Evolutionary conservation across 495 filamentous ascomycete genomes (phyloP).

Genomic region (Trichoderma asperelloides): DNA sequence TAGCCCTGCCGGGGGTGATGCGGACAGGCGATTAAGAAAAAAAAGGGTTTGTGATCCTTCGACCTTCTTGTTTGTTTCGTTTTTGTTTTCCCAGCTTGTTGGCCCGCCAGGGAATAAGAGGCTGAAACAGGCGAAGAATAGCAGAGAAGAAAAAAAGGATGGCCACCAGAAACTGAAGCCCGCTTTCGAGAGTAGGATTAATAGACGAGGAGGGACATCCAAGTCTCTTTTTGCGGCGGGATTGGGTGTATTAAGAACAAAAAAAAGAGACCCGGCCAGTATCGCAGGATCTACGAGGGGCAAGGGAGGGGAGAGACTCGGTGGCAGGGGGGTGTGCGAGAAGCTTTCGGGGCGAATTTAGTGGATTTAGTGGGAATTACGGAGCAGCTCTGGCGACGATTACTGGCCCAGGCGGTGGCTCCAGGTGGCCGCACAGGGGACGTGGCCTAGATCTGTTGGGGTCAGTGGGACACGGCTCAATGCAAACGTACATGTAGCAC

Average conservation of each 20-base stretch:
- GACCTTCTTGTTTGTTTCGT: not conserved
- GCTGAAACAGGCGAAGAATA: slow-evolving; percentile 1
- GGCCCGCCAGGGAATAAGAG: slow-evolving; percentile 1
- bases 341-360: not conserved
- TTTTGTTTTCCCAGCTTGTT: slow-evolving; percentile 5
- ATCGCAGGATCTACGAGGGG: slow-evolving; percentile 5
- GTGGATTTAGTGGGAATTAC: not conserved
- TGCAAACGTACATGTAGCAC: not conserved
- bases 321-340: not conserved
- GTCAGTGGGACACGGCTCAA: not conserved
- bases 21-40: not conserved
- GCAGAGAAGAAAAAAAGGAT: not conserved
- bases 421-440: not conserved
- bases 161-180: not conserved
- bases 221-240: not conserved
- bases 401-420: not conserved
- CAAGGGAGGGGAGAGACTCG: not conserved
- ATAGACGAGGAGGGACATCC: not conserved
- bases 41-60: not conserved
- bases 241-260: not conserved
- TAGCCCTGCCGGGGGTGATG: not conserved
- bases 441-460: not conserved
- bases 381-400: not conserved
- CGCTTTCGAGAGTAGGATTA: not conserved
- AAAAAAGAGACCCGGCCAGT: too few relatives aligned